These are phyloP conservation scores for Scopulariopsis brevicaulis DNA, from an alignment of 2,329 filamentous ascomycete species.

Conservation along the genomic window DNA sequence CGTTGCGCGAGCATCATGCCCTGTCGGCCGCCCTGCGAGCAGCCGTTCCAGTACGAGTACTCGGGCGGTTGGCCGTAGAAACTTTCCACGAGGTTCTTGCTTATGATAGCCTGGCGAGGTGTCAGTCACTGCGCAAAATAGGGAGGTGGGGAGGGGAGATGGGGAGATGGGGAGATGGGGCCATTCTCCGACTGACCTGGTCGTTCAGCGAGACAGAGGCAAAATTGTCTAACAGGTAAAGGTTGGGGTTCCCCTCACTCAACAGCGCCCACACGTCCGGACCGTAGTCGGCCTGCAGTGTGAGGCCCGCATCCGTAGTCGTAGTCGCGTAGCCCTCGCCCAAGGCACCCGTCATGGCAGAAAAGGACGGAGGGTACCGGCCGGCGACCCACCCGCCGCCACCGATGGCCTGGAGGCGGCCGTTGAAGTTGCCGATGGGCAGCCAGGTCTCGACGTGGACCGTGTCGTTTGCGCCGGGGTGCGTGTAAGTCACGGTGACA, in stretches of 20 bases:
- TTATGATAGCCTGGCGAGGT: constrained; percentile 24
- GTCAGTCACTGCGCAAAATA: no score
- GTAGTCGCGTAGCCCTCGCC: constrained; percentile 10
- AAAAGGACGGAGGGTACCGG: constrained; percentile 5
- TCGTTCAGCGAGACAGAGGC: constrained; percentile 15
- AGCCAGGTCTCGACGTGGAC: constrained; percentile 14
- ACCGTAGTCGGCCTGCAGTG: neutral
- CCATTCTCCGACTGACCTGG: constrained; percentile 8
- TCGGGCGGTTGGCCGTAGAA: constrained; percentile 24
- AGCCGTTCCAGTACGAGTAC: constrained; percentile 38
- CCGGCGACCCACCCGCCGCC: constrained; percentile 18
- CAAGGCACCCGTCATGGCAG: constrained; percentile 9
- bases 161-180: neutral
- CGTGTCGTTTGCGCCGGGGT: constrained; percentile 11
- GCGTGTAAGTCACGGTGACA: constrained; percentile 15
- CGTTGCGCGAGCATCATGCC: constrained; percentile 38
- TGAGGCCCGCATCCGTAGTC: constrained; percentile 12
- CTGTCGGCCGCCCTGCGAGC: constrained; percentile 44
- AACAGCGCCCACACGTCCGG: constrained; percentile 1
- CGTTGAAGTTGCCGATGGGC: constrained; percentile 15
- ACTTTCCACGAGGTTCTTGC: constrained; percentile 25
- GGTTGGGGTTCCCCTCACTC: constrained; percentile 11
- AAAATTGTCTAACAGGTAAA: constrained; percentile 14
- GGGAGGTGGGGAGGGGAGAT: neutral
- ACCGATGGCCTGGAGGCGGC: constrained; percentile 15